Evolutionary conservation across 148 eudicot genomes (phyloP).

Genomic region (Rhododendron molle): DNA sequence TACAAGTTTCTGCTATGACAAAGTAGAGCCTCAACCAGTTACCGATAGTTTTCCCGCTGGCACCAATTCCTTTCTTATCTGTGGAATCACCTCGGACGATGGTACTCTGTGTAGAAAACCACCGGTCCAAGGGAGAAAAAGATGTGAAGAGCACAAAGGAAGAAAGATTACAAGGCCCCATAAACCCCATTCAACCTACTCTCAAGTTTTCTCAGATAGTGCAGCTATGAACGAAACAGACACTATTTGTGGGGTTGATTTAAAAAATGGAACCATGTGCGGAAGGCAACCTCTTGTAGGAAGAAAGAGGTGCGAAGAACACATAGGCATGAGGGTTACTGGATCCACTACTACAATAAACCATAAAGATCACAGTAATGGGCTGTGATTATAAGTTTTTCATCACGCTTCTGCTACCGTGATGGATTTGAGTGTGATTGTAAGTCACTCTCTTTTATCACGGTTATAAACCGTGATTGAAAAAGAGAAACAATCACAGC

Average conservation of each 20-base stretch:
- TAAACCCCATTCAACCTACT: not conserved
- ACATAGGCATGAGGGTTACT: conserved; percentile 23
- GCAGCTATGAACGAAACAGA: not conserved
- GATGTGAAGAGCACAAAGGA: conserved; percentile 74
- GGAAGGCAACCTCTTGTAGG: conserved; percentile 7
- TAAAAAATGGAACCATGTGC: conserved; percentile 36
- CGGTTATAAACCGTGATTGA: no score
- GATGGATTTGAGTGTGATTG: no score
- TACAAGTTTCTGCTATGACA: conserved; percentile 4
- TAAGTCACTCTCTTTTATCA: no score
- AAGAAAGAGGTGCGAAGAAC: conserved; percentile 32
- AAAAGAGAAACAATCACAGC: no score
- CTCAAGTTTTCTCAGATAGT: not conserved
- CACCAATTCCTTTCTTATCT: conserved; percentile 17
- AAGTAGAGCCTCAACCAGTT: not conserved
- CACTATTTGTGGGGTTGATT: conserved; percentile 35
- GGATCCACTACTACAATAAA: no score
- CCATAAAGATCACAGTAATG: no score
- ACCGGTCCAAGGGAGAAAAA: conserved; percentile 49
- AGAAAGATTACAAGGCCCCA: conserved; percentile 24
- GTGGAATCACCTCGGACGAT: conserved; percentile 48
- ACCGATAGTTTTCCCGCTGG: not conserved
- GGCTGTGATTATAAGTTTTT: no score
- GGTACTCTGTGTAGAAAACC: conserved; percentile 42
- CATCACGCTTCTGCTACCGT: no score